Conservation (phyloP, 78 protist species). For the Pelomyxa schiedti region DNA sequence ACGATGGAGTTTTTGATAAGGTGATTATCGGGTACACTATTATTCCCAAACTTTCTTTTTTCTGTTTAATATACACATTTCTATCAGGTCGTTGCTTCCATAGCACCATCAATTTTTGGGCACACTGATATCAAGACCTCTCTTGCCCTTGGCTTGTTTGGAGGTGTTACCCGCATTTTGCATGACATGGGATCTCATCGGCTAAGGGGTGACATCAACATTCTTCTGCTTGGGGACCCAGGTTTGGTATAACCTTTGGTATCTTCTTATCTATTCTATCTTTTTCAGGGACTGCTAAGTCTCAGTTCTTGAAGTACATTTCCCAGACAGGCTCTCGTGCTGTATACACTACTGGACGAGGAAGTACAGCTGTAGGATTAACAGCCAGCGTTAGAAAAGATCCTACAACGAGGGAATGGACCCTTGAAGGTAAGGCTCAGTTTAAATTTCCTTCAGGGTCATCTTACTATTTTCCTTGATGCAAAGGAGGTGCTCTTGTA, state of each 20-base stretch:
- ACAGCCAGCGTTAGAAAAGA: constrained; percentile 97
- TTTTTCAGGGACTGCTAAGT: constrained; percentile 8
- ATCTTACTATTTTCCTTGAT: too few species aligned
- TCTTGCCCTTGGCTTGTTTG: constrained; percentile 90
- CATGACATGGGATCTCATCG: constrained; percentile 55
- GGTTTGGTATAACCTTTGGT: constrained; percentile 98
- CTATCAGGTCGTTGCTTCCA: constrained; percentile 61
- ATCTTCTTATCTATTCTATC: too few species aligned
- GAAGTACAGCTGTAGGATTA: constrained; percentile 98
- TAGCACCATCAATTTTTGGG: constrained; percentile 98
- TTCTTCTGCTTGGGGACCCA: constrained; percentile 98
- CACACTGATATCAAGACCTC: constrained; percentile 92
- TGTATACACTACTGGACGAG: constrained; percentile 97
- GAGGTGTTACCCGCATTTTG: constrained; percentile 69
- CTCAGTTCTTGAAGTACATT: constrained; percentile 71
- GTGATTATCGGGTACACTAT: too few species aligned
- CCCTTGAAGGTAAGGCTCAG: constrained; percentile 96
- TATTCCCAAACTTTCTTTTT: too few species aligned
- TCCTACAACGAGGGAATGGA: constrained; percentile 94
- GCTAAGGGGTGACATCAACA: constrained; percentile 98
- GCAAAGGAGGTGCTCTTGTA: constrained; percentile 99
- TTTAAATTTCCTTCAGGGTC: too few species aligned
- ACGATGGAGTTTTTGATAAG: constrained; percentile 52
- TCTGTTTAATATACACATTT: background rate
- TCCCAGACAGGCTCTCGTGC: constrained; percentile 94